phyloP scores from a whole-genome alignment of 225 moss, liverwort and hornwort genomes.

The Polytrichum commune region DNA sequence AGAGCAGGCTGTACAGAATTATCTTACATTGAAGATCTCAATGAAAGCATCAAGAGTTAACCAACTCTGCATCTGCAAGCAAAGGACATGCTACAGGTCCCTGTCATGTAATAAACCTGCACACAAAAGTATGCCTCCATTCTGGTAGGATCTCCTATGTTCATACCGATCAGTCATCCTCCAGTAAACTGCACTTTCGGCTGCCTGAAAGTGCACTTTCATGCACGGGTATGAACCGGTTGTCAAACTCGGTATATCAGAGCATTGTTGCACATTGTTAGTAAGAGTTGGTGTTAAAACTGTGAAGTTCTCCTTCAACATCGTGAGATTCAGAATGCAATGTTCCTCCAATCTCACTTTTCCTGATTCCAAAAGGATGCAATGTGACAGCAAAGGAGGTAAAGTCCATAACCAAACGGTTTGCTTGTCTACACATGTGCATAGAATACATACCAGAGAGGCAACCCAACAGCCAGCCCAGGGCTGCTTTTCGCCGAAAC shows the following conservation, averaged over 20 bases:
- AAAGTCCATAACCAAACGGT: too few relatives aligned
- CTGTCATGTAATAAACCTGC: neutral
- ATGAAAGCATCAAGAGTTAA: neutral
- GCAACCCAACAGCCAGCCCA: slow-evolving; percentile 80
- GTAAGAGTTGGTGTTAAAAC: neutral
- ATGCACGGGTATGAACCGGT: too few relatives aligned
- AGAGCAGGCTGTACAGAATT: neutral
- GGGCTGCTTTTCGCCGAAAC: slow-evolving; percentile 58
- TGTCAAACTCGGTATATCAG: too few relatives aligned
- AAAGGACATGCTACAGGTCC: neutral
- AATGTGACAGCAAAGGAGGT: neutral
- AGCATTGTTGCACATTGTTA: too few relatives aligned
- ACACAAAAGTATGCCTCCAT: neutral
- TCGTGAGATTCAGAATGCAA: neutral
- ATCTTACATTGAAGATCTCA: neutral
- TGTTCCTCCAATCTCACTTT: neutral
- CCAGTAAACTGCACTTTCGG: too few relatives aligned
- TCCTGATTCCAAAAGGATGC: too few relatives aligned
- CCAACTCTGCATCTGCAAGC: neutral
- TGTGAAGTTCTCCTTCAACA: neutral
- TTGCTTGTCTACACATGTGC: neutral
- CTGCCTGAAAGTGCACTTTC: too few relatives aligned
- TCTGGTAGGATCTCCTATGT: neutral
- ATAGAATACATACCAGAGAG: slow-evolving; percentile 40
- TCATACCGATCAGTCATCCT: slow-evolving; percentile 1